A percentile compares a stretch with the other conserved stretches of the same genome.
phyloP scores from a whole-genome alignment of 371 early-diverging fungal genomes.

The Mucor racemosus region DNA sequence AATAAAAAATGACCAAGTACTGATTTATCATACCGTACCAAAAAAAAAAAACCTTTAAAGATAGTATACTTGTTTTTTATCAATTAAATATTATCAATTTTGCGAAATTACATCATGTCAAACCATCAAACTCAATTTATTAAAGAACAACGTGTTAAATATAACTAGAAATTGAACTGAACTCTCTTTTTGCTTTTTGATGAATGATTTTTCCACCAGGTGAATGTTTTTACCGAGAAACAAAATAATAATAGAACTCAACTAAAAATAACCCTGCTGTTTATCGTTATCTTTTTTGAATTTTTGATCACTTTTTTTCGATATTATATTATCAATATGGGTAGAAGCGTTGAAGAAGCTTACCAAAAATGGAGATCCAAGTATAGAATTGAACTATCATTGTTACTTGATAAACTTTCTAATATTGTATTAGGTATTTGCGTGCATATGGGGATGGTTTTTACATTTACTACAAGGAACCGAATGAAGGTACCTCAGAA shows the following conservation, averaged over 20 bases:
- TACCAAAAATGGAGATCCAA: constrained; percentile 9
- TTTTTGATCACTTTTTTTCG: too few relatives aligned
- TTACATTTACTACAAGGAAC: constrained; percentile 57
- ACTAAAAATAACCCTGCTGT: not conserved
- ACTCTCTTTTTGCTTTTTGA: not conserved
- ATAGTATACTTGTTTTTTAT: too few relatives aligned
- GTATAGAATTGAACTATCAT: not conserved
- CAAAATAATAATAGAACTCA: not conserved
- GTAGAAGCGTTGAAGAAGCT: constrained; percentile 6
- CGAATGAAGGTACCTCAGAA: constrained; percentile 39
- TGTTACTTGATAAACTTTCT: too few relatives aligned
- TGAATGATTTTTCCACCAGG: not conserved
- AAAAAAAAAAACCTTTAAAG: too few relatives aligned
- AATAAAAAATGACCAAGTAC: too few relatives aligned
- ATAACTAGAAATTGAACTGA: not conserved
- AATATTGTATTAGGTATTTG: constrained; percentile 36
- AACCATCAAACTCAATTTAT: constrained; percentile 2
- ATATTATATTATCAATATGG: not conserved
- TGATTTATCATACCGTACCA: too few relatives aligned
- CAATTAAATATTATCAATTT: too few relatives aligned
- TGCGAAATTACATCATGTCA: not conserved
- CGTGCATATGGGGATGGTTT: constrained; percentile 47
- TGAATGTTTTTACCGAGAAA: constrained; percentile 3
- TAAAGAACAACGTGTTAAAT: not conserved
- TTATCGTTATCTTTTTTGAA: not conserved